These are phyloP conservation scores for Geranium rotundifolium DNA, from an alignment of 345 rosid genomes.

Conservation along the genomic window DNA sequence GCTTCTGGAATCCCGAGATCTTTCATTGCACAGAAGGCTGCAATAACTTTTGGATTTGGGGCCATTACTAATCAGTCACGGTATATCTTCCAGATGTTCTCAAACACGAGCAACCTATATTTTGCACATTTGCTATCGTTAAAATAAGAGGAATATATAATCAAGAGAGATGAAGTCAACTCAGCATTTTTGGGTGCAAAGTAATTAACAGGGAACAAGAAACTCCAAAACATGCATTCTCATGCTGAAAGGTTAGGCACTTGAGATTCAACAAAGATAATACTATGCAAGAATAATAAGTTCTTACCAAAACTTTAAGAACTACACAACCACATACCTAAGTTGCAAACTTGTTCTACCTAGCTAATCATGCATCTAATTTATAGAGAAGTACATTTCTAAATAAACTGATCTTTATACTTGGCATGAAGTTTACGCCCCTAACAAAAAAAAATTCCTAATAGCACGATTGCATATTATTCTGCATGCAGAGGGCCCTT, in stretches of 20 bases:
- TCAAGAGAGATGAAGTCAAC: neutral
- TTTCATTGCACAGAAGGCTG: slow-evolving; percentile 62
- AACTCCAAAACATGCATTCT: neutral
- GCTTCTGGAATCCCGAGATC: slow-evolving; percentile 43
- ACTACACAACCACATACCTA: neutral
- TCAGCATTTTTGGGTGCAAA: neutral
- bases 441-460: neutral
- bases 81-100: neutral
- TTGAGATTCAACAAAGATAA: neutral
- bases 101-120: neutral
- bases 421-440: neutral
- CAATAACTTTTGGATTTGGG: slow-evolving; percentile 33
- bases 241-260: neutral
- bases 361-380: neutral
- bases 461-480: too few species aligned
- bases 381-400: neutral
- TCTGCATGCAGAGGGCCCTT: too few species aligned
- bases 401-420: neutral
- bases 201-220: neutral
- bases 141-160: neutral
- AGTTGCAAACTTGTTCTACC: neutral
- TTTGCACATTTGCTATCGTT: neutral
- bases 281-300: neutral
- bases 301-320: neutral
- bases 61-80: slow-evolving; percentile 28